Conservation (phyloP, 73 alveolate genomes). For the Paramecium pentaurelia region DNA sequence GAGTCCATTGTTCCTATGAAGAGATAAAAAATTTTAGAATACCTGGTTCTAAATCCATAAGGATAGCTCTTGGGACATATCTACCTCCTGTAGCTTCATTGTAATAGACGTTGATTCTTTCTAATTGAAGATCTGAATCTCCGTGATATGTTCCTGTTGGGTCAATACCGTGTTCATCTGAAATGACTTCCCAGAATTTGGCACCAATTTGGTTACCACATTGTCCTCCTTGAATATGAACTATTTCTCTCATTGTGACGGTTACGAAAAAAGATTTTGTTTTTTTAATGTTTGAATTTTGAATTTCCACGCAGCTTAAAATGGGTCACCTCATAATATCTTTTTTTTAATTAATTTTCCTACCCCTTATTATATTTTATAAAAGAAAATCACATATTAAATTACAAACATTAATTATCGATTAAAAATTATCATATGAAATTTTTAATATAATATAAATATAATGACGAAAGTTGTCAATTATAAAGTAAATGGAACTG, state of each 20-base stretch:
- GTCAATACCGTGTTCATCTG: constrained; percentile 99
- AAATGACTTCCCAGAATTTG: constrained; percentile 99
- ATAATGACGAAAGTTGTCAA: constrained; percentile 40
- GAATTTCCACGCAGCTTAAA: neutral
- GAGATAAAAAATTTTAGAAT: neutral
- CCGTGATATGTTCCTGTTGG: constrained; percentile 99
- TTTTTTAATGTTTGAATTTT: constrained; percentile 30
- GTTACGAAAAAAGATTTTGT: constrained; percentile 34
- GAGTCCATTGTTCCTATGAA: constrained; percentile 88
- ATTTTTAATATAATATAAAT: neutral
- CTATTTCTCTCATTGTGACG: constrained; percentile 95
- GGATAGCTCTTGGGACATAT: constrained; percentile 98
- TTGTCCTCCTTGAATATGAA: constrained; percentile 97
- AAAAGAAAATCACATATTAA: neutral
- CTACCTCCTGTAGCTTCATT: constrained; percentile 99
- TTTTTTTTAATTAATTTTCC: neutral
- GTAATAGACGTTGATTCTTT: constrained; percentile 94
- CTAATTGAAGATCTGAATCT: constrained; percentile 95
- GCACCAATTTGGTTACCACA: constrained; percentile 99
- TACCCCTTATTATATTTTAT: neutral
- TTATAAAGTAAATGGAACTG: constrained; percentile 20
- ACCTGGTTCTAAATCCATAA: constrained; percentile 99
- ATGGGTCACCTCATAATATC: neutral
- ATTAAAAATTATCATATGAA: neutral
- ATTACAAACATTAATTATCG: neutral